Conservation (phyloP, 768 basidiomycete species). For the Lepiota brunneoincarnata region DNA sequence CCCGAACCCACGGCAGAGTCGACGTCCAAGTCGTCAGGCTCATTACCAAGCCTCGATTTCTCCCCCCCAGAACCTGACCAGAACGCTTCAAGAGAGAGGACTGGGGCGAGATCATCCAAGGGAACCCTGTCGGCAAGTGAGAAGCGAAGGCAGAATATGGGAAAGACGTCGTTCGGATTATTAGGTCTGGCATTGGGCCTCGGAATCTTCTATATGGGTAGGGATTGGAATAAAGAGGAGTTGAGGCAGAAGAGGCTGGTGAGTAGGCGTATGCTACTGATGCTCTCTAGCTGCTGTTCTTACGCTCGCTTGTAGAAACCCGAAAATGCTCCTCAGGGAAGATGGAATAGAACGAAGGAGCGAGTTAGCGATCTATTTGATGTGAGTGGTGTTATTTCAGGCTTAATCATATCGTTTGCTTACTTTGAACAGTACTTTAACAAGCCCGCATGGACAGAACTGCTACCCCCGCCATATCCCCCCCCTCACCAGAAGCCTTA, state of each 20-base stretch:
- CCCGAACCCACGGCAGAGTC: slow-evolving; percentile 15
- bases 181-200: slow-evolving; percentile 55
- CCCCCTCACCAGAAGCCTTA: slow-evolving; percentile 85
- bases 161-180: slow-evolving; percentile 51
- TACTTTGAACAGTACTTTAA: slow-evolving; percentile 68
- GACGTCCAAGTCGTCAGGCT: slow-evolving; percentile 12
- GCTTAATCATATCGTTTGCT: background rate
- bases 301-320: slow-evolving; percentile 37
- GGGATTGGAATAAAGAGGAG: slow-evolving; percentile 77
- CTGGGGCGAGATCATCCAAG: slow-evolving; percentile 77
- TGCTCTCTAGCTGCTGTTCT: background rate
- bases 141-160: slow-evolving; percentile 55
- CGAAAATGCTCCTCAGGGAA: slow-evolving; percentile 57
- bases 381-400: slow-evolving; percentile 38
- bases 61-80: slow-evolving; percentile 48
- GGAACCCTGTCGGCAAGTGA: slow-evolving; percentile 80
- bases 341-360: slow-evolving; percentile 62
- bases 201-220: slow-evolving; percentile 64
- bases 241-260: slow-evolving; percentile 63
- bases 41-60: slow-evolving; percentile 62
- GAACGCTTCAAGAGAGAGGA: slow-evolving; percentile 41
- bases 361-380: slow-evolving; percentile 68
- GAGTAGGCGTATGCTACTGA: slow-evolving; percentile 20
- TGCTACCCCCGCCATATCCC: slow-evolving; percentile 85
- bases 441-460: slow-evolving; percentile 90